Percentiles rank a stretch among this genome's conserved stretches.
These are phyloP conservation scores for Sporodiniella umbellata DNA, from an alignment of 371 early-diverging fungal genomes.

Conservation along the genomic window DNA sequence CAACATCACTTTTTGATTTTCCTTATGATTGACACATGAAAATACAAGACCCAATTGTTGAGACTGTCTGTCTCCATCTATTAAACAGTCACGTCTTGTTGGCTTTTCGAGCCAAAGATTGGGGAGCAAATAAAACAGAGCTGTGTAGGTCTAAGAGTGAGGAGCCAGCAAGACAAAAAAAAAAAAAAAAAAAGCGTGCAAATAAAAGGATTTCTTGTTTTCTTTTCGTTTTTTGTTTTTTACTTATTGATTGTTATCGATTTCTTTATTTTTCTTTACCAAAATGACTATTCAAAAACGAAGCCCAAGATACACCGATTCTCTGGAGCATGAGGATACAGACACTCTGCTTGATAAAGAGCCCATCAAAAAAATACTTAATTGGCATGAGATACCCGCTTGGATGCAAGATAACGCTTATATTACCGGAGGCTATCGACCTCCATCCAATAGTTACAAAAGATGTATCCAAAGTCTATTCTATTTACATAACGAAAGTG, in stretches of 20 bases:
- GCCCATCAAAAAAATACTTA: slow-evolving; percentile 6
- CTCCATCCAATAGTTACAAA: slow-evolving; percentile 66
- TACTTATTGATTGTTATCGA: no score
- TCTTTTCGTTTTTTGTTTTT: no score
- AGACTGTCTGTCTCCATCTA: no score
- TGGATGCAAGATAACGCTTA: slow-evolving; percentile 74
- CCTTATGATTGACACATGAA: neutral
- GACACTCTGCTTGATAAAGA: slow-evolving; percentile 5
- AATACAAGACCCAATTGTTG: no score
- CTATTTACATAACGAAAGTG: slow-evolving; percentile 89
- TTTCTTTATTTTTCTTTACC: no score
- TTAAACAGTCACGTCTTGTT: no score
- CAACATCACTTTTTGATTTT: neutral
- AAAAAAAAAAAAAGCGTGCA: no score
- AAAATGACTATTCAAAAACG: neutral
- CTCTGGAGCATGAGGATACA: slow-evolving; percentile 4
- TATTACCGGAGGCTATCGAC: slow-evolving; percentile 78
- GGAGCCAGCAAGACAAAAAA: no score
- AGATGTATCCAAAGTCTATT: slow-evolving; percentile 74
- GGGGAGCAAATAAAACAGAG: no score
- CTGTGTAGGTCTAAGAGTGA: no score
- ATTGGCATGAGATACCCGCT: slow-evolving; percentile 55
- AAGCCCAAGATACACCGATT: neutral
- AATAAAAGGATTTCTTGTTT: no score
- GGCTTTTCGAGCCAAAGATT: no score